Conservation (phyloP, 805 yeast genomes). For the Candida ascalaphidarum region DNA sequence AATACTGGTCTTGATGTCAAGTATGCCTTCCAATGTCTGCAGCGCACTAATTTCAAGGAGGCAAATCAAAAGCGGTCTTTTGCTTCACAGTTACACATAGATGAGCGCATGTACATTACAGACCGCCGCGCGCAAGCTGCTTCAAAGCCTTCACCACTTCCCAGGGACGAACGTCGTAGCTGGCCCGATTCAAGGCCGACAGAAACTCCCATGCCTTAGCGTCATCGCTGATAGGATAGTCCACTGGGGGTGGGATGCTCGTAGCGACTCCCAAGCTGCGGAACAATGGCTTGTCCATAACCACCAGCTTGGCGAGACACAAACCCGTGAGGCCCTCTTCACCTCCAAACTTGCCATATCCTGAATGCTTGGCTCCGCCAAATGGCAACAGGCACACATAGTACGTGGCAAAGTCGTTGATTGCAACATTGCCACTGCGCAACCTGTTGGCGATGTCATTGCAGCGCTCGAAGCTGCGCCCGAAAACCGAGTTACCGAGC, state of each 20-base stretch:
- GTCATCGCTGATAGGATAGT: conserved; percentile 81
- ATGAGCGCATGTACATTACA: not conserved
- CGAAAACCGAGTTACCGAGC: conserved; percentile 86
- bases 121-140: conserved; percentile 25
- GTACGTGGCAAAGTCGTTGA: conserved; percentile 95
- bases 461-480: conserved; percentile 49
- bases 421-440: conserved; percentile 87
- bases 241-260: conserved; percentile 78
- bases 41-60: no score
- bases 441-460: conserved; percentile 55
- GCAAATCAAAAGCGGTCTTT: no score
- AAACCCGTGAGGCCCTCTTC: conserved; percentile 92
- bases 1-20: no score
- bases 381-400: conserved; percentile 95
- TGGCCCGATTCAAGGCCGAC: conserved; percentile 69
- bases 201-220: conserved; percentile 87
- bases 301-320: conserved; percentile 79
- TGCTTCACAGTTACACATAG: no score
- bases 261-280: conserved; percentile 52
- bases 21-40: no score
- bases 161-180: conserved; percentile 74
- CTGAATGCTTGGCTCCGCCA: conserved; percentile 90
- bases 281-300: conserved; percentile 74
- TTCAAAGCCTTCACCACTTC: conserved; percentile 36
- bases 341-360: conserved; percentile 97